Evolutionary conservation across 495 filamentous ascomycete species (phyloP), one percentile per base, ranked within the genome.

Genomic region (Podospora conica): DNA sequence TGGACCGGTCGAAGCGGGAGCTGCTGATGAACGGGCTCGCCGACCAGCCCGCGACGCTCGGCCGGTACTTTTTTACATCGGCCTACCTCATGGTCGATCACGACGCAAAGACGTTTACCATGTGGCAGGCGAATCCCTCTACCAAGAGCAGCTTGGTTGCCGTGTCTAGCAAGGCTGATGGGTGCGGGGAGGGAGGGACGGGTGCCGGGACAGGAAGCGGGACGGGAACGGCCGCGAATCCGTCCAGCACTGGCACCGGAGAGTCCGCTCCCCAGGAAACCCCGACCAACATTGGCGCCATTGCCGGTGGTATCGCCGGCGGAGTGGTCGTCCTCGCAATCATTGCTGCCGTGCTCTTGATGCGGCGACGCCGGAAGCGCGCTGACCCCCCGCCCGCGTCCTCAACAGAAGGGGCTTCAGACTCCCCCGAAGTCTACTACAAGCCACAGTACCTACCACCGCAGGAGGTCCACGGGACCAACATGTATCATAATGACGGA

Each of bases 51-150:
- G 66, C 74, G 0, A 65, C 75, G 24, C 66, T 81, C 6, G 80
- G 79, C 23, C 70, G 72, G 18, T 71, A 73, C 10, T 83, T 83
- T 63, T 70, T 83, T 29, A 77, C 76, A 7, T 58, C 71, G 12
- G 73, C 77, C 2, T 80, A 81, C 40, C 67, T 81, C 9, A 68
- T 77, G 40, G 76, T 81, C 21, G 70, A 81, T 54, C 67, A 76
- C 21, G 73, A 74, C 18, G 65, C 68, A 21, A 28, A 65, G n/a
- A 60, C 58, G 9, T 75, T 75, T 11, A 71, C 69, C n/a, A 27
- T 74, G 18, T 73, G 73, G 65, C 63, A 74, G 28, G 67, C 70
- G 9, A 69, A 71, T 28, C 66, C 67, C 0, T 59, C 67, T 0
- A n/a, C 8, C 33, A 48, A 48, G 15, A 65, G 57, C 8, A 69